Evolutionary conservation across 1,284 basidiomycete genomes (phyloP), one percentile per base, ranked within the genome.

Genomic region (Marasmius tenuissimus): DNA sequence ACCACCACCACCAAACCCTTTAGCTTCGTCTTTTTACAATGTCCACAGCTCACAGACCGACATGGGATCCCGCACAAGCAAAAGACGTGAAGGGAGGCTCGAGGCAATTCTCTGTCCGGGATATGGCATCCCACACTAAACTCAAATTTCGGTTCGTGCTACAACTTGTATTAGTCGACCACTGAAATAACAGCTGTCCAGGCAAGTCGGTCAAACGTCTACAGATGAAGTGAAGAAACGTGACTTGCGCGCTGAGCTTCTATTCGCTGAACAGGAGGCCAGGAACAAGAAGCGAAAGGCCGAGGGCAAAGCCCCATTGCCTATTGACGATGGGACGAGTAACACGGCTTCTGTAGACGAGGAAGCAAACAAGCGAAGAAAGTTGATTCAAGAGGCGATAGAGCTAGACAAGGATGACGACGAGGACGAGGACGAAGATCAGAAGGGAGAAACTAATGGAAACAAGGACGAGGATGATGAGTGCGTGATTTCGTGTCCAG

Each of bases 111-210:
- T 95, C 93, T 14, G 91, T 92, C 70, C 86, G 92, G 62, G 93
- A 96, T 72, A 91, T 97, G 83, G 93, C 96, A 3, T 83, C 93
- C 4, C 93, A 97, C 74, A 98, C 95, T 1, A 96, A 96, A 76
- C 89, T 98, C 66, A 98, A 98, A 81, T 98, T 97, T 78, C 87
- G 96, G 87, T 92, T 65, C 60, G 80, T 65, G 47, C 38, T 45
- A 39, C 22, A 37, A 37, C 14, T 53, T 55, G 48, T 8, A 40
- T 22, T 37, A 16, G 20, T 49, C 37, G 14, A 47, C 59, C 40
- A 47, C 54, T 63, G 42, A 54, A 60, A 27, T 59, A 34, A 16
- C 12, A 10, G 34, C 27, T 12, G 45, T 47, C 54, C 45, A 91
- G 91, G 40, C 93, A 96, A 80, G 85, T 89, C 1, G 94, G 94